phyloP scores from a whole-genome alignment of 768 basidiomycete genomes.

The Erythrobasidium yunnanense region DNA sequence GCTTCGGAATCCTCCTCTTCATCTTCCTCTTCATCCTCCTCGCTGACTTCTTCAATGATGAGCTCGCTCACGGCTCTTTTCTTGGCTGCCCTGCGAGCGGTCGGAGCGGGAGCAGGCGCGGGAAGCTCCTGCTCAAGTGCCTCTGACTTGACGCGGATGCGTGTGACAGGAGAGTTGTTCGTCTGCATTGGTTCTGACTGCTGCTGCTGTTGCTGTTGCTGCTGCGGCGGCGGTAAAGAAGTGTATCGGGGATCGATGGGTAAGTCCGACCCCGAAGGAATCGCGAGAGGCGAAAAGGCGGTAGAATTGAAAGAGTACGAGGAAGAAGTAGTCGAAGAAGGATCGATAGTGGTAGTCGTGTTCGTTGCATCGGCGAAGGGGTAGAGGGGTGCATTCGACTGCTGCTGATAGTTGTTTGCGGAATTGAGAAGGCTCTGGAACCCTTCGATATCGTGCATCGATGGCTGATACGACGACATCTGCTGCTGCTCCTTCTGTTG shows the following conservation, averaged over 20 bases:
- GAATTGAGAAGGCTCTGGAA: background rate
- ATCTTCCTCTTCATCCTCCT: background rate
- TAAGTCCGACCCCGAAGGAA: background rate
- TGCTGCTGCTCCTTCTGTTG: background rate
- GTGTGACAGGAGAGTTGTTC: too few relatives aligned
- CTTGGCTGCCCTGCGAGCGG: too few relatives aligned
- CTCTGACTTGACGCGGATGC: background rate
- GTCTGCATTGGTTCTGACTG: too few relatives aligned
- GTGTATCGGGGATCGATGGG: background rate
- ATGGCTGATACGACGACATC: background rate
- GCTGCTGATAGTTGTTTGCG: background rate
- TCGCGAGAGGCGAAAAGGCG: background rate
- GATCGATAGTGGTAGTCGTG: too few relatives aligned
- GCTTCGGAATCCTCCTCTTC: background rate
- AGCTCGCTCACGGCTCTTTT: background rate
- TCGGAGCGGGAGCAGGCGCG: background rate
- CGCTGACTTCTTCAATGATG: background rate
- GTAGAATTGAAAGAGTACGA: too few relatives aligned
- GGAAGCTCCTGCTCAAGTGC: background rate
- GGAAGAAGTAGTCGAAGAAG: too few relatives aligned
- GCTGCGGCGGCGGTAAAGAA: background rate
- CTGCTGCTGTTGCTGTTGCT: background rate
- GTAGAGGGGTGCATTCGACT: background rate
- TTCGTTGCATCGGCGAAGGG: too few relatives aligned
- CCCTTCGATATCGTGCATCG: background rate